Evolutionary conservation across 257 asterid species (phyloP).

Genomic region (Solanum chmielewskii): DNA sequence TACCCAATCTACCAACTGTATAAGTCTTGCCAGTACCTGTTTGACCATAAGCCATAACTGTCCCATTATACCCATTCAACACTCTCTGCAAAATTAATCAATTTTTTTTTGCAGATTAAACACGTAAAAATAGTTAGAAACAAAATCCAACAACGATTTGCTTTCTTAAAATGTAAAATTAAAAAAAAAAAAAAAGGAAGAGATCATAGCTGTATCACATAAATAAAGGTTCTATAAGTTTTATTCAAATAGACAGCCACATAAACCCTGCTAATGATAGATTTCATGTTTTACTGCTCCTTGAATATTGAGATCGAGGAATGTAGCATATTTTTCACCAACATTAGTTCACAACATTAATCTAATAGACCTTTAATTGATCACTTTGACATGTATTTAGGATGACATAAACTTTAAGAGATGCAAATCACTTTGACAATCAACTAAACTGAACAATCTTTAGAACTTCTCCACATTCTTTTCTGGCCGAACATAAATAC

Average conservation of each 20-base stretch:
- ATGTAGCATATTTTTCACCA: neutral
- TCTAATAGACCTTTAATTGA: neutral
- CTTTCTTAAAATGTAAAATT: neutral
- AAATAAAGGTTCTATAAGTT: neutral
- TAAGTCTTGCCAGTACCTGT: conserved; percentile 94
- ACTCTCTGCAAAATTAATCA: conserved; percentile 58
- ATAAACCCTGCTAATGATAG: neutral
- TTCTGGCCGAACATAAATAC: neutral
- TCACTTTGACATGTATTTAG: neutral
- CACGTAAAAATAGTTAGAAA: neutral
- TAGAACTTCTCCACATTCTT: neutral
- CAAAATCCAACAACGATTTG: neutral
- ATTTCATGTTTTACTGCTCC: neutral
- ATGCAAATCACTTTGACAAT: neutral
- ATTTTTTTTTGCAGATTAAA: neutral
- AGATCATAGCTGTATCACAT: neutral
- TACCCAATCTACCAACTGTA: conserved; percentile 70
- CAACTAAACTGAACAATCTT: neutral
- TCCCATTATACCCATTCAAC: conserved; percentile 83
- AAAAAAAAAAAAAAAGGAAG: neutral
- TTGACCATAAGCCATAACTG: conserved; percentile 91
- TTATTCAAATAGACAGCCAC: neutral
- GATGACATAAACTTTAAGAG: neutral
- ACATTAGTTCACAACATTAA: neutral
- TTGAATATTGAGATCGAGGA: neutral